These are phyloP conservation scores for Colletotrichum brevisporum DNA, from an alignment of 2,329 filamentous ascomycete genomes.

Conservation along the genomic window DNA sequence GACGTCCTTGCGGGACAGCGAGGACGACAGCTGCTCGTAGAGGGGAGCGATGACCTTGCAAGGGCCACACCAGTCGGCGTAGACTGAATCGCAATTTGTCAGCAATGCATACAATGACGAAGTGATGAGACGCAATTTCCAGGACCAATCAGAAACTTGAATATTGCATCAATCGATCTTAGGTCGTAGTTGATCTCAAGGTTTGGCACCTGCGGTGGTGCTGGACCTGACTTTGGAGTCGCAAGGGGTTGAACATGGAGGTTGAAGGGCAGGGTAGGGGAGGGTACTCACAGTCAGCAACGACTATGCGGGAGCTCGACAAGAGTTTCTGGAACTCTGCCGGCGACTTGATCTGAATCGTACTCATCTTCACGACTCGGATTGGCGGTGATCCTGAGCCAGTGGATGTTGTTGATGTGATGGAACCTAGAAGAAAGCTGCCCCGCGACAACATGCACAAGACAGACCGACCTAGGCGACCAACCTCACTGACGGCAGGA, in stretches of 20 bases:
- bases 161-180: neutral
- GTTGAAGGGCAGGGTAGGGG: slow-evolving; percentile 21
- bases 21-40: slow-evolving; percentile 81
- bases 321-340: slow-evolving; percentile 79
- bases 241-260: slow-evolving; percentile 41
- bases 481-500: slow-evolving; percentile 17
- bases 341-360: slow-evolving; percentile 57
- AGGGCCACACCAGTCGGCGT: slow-evolving; percentile 87
- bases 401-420: slow-evolving; percentile 32
- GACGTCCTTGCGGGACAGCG: slow-evolving; percentile 78
- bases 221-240: slow-evolving; percentile 13
- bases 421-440: slow-evolving; percentile 36
- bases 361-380: slow-evolving; percentile 47
- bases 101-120: slow-evolving; percentile 30
- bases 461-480: slow-evolving; percentile 12
- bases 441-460: slow-evolving; percentile 23
- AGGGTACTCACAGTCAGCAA: slow-evolving; percentile 84
- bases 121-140: neutral
- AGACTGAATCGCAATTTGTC: slow-evolving; percentile 71
- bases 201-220: neutral
- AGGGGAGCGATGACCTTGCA: slow-evolving; percentile 88
- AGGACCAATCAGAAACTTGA: neutral
- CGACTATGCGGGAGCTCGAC: slow-evolving; percentile 81
- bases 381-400: slow-evolving; percentile 8
- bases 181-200: neutral